Evolutionary conservation across 495 filamentous ascomycete species (phyloP).

Genomic region (Penicillium subrubescens): DNA sequence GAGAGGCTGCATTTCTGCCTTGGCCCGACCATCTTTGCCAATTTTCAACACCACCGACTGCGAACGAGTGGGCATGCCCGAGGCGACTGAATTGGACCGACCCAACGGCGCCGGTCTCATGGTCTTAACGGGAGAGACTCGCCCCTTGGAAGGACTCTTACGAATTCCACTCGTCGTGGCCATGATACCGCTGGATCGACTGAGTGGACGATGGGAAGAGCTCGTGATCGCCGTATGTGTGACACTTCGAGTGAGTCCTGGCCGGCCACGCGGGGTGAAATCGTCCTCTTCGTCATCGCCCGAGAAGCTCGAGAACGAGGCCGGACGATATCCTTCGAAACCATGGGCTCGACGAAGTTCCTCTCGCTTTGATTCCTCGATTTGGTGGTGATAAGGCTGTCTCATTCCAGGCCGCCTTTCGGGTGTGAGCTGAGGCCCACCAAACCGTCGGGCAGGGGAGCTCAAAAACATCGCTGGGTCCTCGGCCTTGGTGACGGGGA

Average conservation of each 20-base stretch:
- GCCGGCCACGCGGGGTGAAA: conserved; percentile 48
- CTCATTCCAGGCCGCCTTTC: conserved; percentile 37
- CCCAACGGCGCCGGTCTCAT: conserved; percentile 33
- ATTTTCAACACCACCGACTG: conserved; percentile 67
- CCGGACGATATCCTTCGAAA: conserved; percentile 5
- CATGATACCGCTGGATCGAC: conserved; percentile 35
- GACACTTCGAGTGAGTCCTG: conserved; percentile 61
- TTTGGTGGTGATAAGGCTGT: conserved; percentile 62
- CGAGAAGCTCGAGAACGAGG: conserved; percentile 24
- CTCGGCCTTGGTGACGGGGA: conserved; percentile 42
- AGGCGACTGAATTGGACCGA: conserved; percentile 36
- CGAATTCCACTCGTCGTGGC: conserved; percentile 43
- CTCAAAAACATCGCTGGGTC: conserved; percentile 62
- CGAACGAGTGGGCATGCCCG: conserved; percentile 37
- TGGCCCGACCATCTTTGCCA: conserved; percentile 70
- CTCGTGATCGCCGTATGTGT: conserved; percentile 44
- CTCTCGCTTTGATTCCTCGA: conserved; percentile 57
- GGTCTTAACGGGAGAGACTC: conserved; percentile 42
- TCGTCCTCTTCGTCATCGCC: conserved; percentile 48
- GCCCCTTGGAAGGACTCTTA: conserved; percentile 49
- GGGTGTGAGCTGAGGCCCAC: conserved; percentile 42
- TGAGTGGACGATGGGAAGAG: conserved; percentile 31
- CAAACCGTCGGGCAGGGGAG: conserved; percentile 51
- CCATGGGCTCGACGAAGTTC: conserved; percentile 46
- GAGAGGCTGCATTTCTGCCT: conserved; percentile 66